Conservation (phyloP, 768 basidiomycete species). For the Lactarius hatsudake region DNA sequence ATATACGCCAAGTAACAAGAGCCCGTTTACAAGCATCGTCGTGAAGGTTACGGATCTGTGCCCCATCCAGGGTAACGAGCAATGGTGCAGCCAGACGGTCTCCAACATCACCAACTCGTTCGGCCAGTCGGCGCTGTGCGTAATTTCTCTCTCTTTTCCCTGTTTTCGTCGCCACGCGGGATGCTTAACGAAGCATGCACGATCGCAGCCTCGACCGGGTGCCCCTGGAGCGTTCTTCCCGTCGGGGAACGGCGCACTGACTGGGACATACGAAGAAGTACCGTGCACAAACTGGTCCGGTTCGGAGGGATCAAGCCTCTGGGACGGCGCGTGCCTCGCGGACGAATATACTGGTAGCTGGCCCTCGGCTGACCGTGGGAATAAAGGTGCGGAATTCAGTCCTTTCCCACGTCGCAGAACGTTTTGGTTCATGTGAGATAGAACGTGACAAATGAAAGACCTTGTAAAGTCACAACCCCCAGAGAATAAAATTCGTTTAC, state of each 20-base stretch:
- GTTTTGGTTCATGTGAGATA: not conserved
- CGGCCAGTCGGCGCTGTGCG: conserved; percentile 47
- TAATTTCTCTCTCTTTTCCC: not conserved
- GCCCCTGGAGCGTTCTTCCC: conserved; percentile 55
- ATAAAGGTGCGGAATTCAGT: conserved; percentile 41
- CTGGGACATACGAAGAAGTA: conserved; percentile 35
- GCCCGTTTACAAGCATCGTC: conserved; percentile 54
- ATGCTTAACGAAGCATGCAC: not conserved
- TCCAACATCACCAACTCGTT: conserved; percentile 44
- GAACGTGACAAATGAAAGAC: too few species aligned
- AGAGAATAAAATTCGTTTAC: too few species aligned
- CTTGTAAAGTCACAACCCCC: too few species aligned
- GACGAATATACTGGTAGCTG: conserved; percentile 49
- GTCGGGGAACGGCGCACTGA: conserved; percentile 51
- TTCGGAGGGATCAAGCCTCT: conserved; percentile 46
- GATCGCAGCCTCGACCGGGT: conserved; percentile 53
- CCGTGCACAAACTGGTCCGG: conserved; percentile 32
- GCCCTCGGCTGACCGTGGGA: conserved; percentile 54
- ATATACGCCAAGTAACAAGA: conserved; percentile 46
- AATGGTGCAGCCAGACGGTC: conserved; percentile 54
- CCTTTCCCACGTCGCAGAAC: not conserved
- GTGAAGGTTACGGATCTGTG: conserved; percentile 49
- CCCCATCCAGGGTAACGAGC: conserved; percentile 47
- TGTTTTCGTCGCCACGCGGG: not conserved
- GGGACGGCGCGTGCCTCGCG: conserved; percentile 49